Percentiles rank a stretch among this genome's conserved stretches.
phyloP scores from a whole-genome alignment of 2,329 filamentous ascomycete genomes.

The Bisporella sp. region DNA sequence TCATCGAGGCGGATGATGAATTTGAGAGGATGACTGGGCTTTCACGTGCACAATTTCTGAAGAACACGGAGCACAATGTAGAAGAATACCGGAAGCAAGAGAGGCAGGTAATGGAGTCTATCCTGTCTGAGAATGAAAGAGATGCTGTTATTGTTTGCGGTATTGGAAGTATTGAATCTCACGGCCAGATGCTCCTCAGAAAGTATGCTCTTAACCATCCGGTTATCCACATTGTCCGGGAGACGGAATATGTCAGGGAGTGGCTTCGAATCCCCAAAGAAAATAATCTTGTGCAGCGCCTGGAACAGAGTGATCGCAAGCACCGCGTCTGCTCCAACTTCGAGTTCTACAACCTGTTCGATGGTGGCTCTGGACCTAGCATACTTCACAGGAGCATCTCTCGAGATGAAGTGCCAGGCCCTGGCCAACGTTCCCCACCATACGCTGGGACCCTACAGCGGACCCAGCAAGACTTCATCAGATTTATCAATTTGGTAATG shows the following conservation, averaged over 20 bases:
- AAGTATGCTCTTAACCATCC: conserved; percentile 56
- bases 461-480: background rate
- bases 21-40: conserved; percentile 57
- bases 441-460: background rate
- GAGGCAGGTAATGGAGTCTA: conserved; percentile 48
- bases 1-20: conserved; percentile 58
- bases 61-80: conserved; percentile 41
- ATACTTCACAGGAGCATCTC: background rate
- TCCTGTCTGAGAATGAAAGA: conserved; percentile 47
- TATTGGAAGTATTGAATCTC: conserved; percentile 53
- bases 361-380: conserved; percentile 26
- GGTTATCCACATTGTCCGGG: conserved; percentile 51
- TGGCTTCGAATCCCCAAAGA: conserved; percentile 46
- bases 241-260: conserved; percentile 46
- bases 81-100: conserved; percentile 53
- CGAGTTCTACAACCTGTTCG: conserved; percentile 69
- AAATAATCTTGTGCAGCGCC: conserved; percentile 50
- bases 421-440: conserved; percentile 34
- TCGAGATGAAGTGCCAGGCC: conserved; percentile 32
- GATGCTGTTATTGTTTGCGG: conserved; percentile 63
- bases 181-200: conserved; percentile 50
- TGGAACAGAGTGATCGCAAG: conserved; percentile 50
- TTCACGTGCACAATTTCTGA: conserved; percentile 54
- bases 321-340: conserved; percentile 58
- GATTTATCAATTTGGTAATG: conserved; percentile 4